Evolutionary conservation across 208 protist genomes (phyloP), one percentile per base, ranked within the genome.

Genomic region (Leishmania braziliensis): DNA sequence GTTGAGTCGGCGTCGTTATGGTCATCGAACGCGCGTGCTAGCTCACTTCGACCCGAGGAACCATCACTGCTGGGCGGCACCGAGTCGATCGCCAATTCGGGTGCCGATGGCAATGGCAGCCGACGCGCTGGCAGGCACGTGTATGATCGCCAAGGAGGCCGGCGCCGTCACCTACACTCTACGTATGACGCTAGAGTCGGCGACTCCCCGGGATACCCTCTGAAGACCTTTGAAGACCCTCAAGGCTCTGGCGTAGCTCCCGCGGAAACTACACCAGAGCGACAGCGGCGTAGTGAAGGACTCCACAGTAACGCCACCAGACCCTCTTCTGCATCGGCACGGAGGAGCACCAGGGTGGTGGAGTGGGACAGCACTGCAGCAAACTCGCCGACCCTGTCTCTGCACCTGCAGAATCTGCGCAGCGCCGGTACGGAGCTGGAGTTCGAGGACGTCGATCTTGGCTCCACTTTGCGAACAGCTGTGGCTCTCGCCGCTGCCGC

Each of bases 401-500:
- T 50, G 26, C 54, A 43, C 74, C 36, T 5, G 16, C 54, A 77
- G 20, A 20, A 46, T 20, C 51, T 26, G 5, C 56, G 43, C 48
- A 62, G 72, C 51, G 72, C 74, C 51, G 36, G 29, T 0, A 29
- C 6, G 1, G 74, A 77, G 36, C 20, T 51, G 56, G 53, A 50
- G 74, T 51, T 77, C 39, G 77, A 85, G 36, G 71, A 85, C 39
- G 54, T 78, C 60, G 77, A 85, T 39, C 71, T 85, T 33, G 81
- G 81, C 53, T 62, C 71, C 3, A 81, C 81, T 48, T 78, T 85
- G 81, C 75, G 81, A 33, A 85, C 29, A 9, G 81, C 81, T 6
- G 81, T 85, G 26, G 77, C 77, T 72, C 79, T 85, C 23, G 81
- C 81, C 33, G 81, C 81, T 16, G 81, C 77, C 5, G 62, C 77